Base-by-base conservation (phyloP, 225 moss, liverwort and hornwort genomes). In the Physcomitrellopsis africana region DNA sequence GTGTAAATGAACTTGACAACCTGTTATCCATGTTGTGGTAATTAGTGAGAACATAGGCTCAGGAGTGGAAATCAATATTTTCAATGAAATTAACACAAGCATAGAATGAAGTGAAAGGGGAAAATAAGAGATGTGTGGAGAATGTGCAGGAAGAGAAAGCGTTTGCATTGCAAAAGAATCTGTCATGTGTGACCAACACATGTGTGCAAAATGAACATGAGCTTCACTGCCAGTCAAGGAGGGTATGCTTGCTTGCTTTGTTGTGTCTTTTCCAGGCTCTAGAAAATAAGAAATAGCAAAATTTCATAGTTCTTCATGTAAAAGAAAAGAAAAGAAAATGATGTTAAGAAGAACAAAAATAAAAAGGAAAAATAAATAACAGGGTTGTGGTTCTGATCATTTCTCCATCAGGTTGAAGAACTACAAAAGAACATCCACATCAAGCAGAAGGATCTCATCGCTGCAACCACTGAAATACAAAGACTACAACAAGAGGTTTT, bases 201-300 rank as follows among this genome's bases (percentile, higher is more conserved):
- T 86, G 86, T 52, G 65, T 71, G 11, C 69, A 78, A 51, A 86
- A 80, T 79, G 86, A 86, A n/a, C 78, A 81, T 44, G 83, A 86
- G 43, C 65, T 83, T 54, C 68, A 81, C 29, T 45, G 27, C 18
- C 83, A 73, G 2, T 78, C 48, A 14, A 78, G n/a, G 19, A 86
- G 83, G 78, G 86, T 86, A 81, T 1, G 54, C 0, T 41, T 32
- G 7, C 15, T 64, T 37, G 32, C 32, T 37, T 37, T 37, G 32
- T 37, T 37, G 32, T 37, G 32, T 37, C 5, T 37, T 37, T 37
- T 37, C 32, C 32, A 37, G 32, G 32, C 32, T 37, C 32, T 7
- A 37, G 32, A 37, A 37, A 37, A 37, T 37, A 37, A 37, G 32
- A 37, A 37, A 37, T 37, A 37, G 32, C 1, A 37, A 37, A 37